Conservation (phyloP, 805 yeast species). For the Candida caryicola region DNA sequence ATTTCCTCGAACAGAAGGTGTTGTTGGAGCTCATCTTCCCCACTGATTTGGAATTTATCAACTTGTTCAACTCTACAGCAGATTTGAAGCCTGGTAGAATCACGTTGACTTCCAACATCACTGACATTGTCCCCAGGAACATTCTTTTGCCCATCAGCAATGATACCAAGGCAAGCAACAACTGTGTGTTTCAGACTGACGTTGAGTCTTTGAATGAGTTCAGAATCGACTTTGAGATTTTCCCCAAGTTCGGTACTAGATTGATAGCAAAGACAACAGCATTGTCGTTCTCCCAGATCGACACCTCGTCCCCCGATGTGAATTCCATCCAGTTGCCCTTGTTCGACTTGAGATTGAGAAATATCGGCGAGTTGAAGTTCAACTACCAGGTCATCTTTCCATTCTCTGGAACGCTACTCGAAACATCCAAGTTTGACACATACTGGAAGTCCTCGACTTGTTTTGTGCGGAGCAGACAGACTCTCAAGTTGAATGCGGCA, state of each 20-base stretch:
- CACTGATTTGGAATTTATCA: slow-evolving; percentile 44
- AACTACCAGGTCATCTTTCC: slow-evolving; percentile 84
- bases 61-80: slow-evolving; percentile 40
- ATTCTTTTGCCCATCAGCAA: slow-evolving; percentile 75
- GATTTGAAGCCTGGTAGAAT: slow-evolving; percentile 71
- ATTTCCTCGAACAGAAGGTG: slow-evolving; percentile 86
- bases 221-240: slow-evolving; percentile 80
- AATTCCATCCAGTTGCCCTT: slow-evolving; percentile 60
- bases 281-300: slow-evolving; percentile 48
- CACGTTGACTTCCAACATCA: slow-evolving; percentile 70
- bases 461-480: slow-evolving; percentile 34
- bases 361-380: slow-evolving; percentile 77
- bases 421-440: slow-evolving; percentile 89
- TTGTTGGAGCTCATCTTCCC: slow-evolving; percentile 75
- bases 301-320: slow-evolving; percentile 39
- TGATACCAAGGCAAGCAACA: slow-evolving; percentile 44
- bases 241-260: slow-evolving; percentile 92
- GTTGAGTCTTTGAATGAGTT: slow-evolving; percentile 60
- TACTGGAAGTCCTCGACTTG: slow-evolving; percentile 91
- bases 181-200: slow-evolving; percentile 81
- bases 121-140: slow-evolving; percentile 87
- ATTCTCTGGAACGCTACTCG: slow-evolving; percentile 78
- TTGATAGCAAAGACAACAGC: slow-evolving; percentile 87
- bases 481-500: slow-evolving; percentile 31
- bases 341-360: slow-evolving; percentile 74